A percentile compares a stretch with the other conserved stretches of the same genome.
Conservation (phyloP, 345 rosid genomes). For the Psidium friedrichsthalianum region DNA sequence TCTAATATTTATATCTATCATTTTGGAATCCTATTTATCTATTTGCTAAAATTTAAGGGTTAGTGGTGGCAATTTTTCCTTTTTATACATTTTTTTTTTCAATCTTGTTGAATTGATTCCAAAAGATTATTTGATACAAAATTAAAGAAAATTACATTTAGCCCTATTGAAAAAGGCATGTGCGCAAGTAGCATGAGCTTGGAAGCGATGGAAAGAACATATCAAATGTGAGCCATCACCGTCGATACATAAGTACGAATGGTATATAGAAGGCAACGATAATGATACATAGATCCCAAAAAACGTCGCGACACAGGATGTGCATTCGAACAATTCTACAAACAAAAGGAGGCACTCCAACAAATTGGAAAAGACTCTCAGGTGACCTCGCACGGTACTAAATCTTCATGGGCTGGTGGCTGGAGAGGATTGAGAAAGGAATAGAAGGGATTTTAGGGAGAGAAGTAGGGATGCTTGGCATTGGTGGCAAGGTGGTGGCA, state of each 20-base stretch:
- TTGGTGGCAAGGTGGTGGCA: neutral
- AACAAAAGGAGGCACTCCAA: neutral
- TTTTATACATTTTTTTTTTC: neutral
- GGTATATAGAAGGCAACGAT: too few relatives aligned
- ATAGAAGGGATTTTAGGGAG: neutral
- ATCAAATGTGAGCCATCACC: neutral
- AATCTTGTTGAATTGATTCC: neutral
- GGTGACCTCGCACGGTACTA: neutral
- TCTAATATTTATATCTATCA: neutral
- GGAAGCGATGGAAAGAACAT: neutral
- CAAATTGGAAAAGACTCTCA: neutral
- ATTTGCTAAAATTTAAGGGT: neutral
- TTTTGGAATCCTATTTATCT: neutral
- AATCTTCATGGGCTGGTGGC: neutral
- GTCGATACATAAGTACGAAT: neutral
- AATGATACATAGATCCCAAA: too few relatives aligned
- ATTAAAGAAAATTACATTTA: too few relatives aligned
- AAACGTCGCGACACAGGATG: neutral
- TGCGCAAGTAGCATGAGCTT: neutral
- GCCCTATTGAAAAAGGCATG: neutral
- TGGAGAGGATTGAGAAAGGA: neutral
- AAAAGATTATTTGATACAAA: neutral
- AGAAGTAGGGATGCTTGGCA: neutral
- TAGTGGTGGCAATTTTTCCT: neutral
- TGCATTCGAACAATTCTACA: neutral